Conservation (phyloP, 1,284 basidiomycete species). For the Rhodofomes roseus region DNA sequence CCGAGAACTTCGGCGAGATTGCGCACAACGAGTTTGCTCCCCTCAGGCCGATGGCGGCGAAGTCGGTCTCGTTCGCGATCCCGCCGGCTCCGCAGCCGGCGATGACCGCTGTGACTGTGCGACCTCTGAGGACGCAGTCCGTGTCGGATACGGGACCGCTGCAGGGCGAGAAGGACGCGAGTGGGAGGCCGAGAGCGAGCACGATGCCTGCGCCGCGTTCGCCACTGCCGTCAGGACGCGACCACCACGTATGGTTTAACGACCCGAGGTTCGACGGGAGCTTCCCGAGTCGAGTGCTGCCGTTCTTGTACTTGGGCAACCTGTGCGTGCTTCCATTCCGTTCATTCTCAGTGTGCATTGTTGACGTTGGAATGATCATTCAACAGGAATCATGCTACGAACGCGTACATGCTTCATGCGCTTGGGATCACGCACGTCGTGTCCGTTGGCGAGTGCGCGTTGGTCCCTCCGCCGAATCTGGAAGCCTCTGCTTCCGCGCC, state of each 20-base stretch:
- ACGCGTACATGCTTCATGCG: conserved; percentile 92
- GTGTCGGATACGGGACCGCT: conserved; percentile 15
- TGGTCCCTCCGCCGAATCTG: conserved; percentile 60
- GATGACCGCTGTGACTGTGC: conserved; percentile 20
- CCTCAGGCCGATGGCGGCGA: conserved; percentile 37
- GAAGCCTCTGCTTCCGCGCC: conserved; percentile 13
- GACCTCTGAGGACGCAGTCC: conserved; percentile 16
- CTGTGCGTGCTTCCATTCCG: conserved; percentile 53
- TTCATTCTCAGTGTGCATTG: neutral
- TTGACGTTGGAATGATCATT: conserved; percentile 4
- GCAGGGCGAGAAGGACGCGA: conserved; percentile 2
- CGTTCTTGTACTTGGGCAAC: conserved; percentile 95
- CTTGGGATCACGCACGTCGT: conserved; percentile 98
- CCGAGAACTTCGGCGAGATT: neutral
- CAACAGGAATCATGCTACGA: conserved; percentile 84
- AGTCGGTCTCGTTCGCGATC: conserved; percentile 48
- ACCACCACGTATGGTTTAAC: conserved; percentile 89
- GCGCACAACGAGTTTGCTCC: neutral
- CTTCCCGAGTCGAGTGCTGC: conserved; percentile 91
- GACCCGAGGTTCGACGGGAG: conserved; percentile 91
- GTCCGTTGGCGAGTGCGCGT: conserved; percentile 91
- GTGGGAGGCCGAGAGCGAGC: conserved; percentile 58
- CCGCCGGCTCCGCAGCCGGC: conserved; percentile 26
- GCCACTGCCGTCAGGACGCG: conserved; percentile 56
- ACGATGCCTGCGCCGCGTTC: conserved; percentile 67